Base-by-base conservation (phyloP, 768 basidiomycete genomes). In the Terana coerulea region DNA sequence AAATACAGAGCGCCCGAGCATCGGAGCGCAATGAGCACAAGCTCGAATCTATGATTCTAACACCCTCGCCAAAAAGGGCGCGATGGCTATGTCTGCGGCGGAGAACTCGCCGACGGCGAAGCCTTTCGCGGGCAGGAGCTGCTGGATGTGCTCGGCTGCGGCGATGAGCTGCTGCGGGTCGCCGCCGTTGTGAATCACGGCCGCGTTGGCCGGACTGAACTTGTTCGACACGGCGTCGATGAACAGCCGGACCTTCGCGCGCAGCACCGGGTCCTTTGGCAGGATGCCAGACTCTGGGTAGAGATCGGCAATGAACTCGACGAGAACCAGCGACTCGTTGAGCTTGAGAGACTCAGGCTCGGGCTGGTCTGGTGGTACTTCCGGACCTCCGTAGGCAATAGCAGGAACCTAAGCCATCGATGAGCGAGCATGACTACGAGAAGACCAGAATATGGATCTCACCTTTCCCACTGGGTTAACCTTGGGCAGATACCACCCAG, bases 381-480 rank as follows among this genome's bases (percentile, higher is more conserved):
- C 67, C 9, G 82, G 79, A 0, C 82, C 82, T 24, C 84, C 84
- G 53, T 80, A 84, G 0, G 77, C 65, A 19, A 86, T 64, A 0
- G 80, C 80, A 15, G 83, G 80, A 12, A 83, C 74, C 80, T 80
- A 22, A 6, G 12, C 10, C 2, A 24, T 22, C 4, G 50, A 25
- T 5, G 25, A 25, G 12, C 25, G n/a, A 21, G 8, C 25, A 14
- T n/a, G n/a, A n/a, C n/a, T n/a, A n/a, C n/a, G n/a, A n/a, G n/a
- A n/a, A 15, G 21, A 22, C 14, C 5, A 21, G 21, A 11, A 14
- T 35, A 49, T 47, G 31, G 37, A 40, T 3, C 21, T 17, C 59
- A 82, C 84, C 75, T 85, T 86, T 68, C 78, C 77, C 0, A 76
- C 82, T 1, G 79, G 80, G 66, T 87, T 88, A 33, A 88, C 76